A percentile compares a stretch with the other conserved stretches of the same genome.
phyloP scores from a whole-genome alignment of 345 rosid species.

The Salix viminalis region DNA sequence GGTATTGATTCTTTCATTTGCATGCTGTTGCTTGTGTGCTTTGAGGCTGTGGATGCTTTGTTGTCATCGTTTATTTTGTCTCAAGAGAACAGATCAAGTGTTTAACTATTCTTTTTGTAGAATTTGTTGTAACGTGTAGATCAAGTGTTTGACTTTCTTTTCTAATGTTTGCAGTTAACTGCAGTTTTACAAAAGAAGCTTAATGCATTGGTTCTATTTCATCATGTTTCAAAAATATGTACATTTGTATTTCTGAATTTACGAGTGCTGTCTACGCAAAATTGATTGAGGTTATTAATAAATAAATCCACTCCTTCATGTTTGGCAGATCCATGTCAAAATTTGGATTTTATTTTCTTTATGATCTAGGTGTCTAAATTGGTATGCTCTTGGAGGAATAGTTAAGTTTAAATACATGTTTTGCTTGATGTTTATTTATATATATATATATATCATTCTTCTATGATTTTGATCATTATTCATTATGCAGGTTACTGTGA shows the following conservation, averaged over 20 bases:
- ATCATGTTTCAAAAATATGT: too few species aligned
- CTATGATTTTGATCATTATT: conserved; percentile 1
- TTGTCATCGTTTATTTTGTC: neutral
- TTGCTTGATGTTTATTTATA: neutral
- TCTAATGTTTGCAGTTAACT: too few species aligned
- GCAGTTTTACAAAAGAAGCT: too few species aligned
- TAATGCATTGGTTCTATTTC: too few species aligned
- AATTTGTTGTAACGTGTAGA: too few species aligned
- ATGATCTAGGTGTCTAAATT: neutral
- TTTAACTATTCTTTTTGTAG: too few species aligned
- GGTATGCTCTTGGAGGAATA: neutral
- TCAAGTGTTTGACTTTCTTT: too few species aligned
- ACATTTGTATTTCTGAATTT: too few species aligned
- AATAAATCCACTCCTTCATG: neutral
- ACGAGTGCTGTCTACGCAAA: too few species aligned
- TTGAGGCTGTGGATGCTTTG: neutral
- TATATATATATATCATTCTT: neutral
- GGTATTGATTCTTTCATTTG: conserved; percentile 32
- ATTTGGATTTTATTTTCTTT: neutral
- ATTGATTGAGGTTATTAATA: neutral
- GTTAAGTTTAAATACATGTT: neutral
- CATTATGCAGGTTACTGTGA: conserved; percentile 73
- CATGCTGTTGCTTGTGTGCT: conserved; percentile 2
- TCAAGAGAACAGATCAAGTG: too few species aligned
- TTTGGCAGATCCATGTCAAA: neutral